Percentiles rank a stretch among this genome's conserved stretches.
Evolutionary conservation across 306 rosid species (phyloP).

Genomic region (Ochetophila trinervis): DNA sequence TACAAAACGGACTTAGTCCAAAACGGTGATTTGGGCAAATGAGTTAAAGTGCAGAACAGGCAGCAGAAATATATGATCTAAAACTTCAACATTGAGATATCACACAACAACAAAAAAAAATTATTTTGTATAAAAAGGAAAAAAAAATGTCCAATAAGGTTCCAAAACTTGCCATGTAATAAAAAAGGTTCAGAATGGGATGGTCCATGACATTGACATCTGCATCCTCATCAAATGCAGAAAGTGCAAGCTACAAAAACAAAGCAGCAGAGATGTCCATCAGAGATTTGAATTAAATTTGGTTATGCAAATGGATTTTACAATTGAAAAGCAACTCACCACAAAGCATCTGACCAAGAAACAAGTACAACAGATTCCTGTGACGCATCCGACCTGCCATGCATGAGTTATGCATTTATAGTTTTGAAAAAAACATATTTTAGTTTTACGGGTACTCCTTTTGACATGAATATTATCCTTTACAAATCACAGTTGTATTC

Average conservation of each 20-base stretch:
- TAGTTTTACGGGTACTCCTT: no score
- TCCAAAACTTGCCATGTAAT: conserved; percentile 56
- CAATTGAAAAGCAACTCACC: conserved; percentile 47
- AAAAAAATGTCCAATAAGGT: neutral
- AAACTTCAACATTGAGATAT: no score
- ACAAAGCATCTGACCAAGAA: conserved; percentile 70
- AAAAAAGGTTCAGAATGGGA: conserved; percentile 60
- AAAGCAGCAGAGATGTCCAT: conserved; percentile 24
- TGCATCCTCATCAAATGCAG: conserved; percentile 45
- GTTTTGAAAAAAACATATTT: no score
- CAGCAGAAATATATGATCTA: no score
- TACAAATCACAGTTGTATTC: no score
- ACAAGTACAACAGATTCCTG: conserved; percentile 65
- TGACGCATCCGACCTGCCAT: conserved; percentile 72
- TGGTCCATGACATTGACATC: conserved; percentile 56
- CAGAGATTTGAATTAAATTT: conserved; percentile 3
- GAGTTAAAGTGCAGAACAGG: no score
- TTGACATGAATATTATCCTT: no score
- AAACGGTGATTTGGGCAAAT: no score
- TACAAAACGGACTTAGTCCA: no score
- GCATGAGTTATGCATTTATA: conserved; percentile 8
- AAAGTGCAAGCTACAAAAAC: conserved; percentile 48
- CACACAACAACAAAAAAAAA: neutral
- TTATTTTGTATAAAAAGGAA: no score
- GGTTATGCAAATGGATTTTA: conserved; percentile 1